Base-by-base conservation (phyloP, 805 yeast genomes). In the Wickerhamomyces tratensis region DNA sequence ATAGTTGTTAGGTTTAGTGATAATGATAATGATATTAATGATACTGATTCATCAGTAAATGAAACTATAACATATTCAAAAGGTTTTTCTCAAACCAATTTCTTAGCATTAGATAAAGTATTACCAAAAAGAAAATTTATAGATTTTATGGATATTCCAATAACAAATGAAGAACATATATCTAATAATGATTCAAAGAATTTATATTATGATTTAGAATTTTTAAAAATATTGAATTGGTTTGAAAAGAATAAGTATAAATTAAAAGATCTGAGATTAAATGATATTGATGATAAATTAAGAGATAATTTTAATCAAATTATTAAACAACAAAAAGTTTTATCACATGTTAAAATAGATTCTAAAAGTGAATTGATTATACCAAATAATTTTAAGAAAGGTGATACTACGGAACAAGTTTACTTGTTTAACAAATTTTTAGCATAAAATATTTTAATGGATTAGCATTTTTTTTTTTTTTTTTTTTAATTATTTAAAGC, bases 71-170 rank as follows among this genome's bases (percentile, higher is more conserved):
- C 25, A 30, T 9, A 12, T 30, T 13, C 29, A 6, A 46, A 41
- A 30, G 58, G 49, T 2, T 52, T 49, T 39, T 34, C 44, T 37
- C 49, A 47, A 26, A 77, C 82, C 3, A 53, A 60, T 12, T 91
- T 88, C 52, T 59, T 86, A 30, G 93, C 98, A 0, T 67, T 91
- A 27, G 97, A 89, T 57, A 91, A 91, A 59, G 86, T 95, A 51
- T 64, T 84, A 1, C 86, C 87, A 2, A 62, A 69, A 14, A 65
- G 95, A 25, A 53, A 64, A 25, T 86, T 72, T 54, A 48, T 87
- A 9, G 82, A 81, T 44, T 51, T 73, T 5, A 25, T 78, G 13
- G 66, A 70, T 1, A 60, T 83, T 4, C 67, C 65, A 6, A 51
- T 63, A 2, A 57, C 65, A 1, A 47, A 49, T 37, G 15, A 25